Evolutionary conservation across 1,139 yeast species (phyloP).

Genomic region (Hyphopichia pseudoburtonii): DNA sequence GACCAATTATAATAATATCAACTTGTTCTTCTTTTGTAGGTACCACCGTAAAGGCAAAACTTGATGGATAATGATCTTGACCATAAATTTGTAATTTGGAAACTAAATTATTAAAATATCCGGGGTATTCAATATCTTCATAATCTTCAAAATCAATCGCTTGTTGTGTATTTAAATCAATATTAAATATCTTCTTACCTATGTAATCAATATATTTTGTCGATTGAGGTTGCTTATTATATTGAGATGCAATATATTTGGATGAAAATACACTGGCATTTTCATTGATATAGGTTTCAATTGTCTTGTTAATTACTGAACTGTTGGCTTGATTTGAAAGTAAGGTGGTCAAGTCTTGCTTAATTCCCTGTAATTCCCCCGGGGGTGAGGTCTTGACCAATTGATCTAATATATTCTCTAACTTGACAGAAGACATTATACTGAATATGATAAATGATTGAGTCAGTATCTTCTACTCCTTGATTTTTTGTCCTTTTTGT

Average conservation of each 20-base stretch:
- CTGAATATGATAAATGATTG: too few species aligned
- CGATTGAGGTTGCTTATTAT: slow-evolving; percentile 31
- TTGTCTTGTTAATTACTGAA: slow-evolving; percentile 26
- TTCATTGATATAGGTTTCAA: slow-evolving; percentile 29
- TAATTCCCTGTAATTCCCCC: slow-evolving; percentile 37
- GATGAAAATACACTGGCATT: slow-evolving; percentile 33
- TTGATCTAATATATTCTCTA: slow-evolving; percentile 29
- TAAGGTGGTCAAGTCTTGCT: slow-evolving; percentile 24
- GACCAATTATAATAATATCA: slow-evolving; percentile 62
- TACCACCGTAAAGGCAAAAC: slow-evolving; percentile 45
- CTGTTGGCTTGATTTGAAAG: slow-evolving; percentile 18
- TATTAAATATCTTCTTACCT: slow-evolving; percentile 52
- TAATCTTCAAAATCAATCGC: slow-evolving; percentile 54
- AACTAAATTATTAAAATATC: slow-evolving; percentile 29
- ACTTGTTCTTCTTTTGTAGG: slow-evolving; percentile 27
- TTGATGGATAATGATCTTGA: slow-evolving; percentile 53
- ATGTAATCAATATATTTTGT: slow-evolving; percentile 42
- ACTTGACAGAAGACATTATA: slow-evolving; percentile 19
- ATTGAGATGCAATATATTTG: slow-evolving; percentile 32
- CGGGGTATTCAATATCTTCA: slow-evolving; percentile 26
- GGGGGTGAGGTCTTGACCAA: slow-evolving; percentile 42
- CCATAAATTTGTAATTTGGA: slow-evolving; percentile 40
- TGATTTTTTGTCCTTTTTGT: not conserved
- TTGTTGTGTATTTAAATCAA: slow-evolving; percentile 51
- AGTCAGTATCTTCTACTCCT: not conserved